Evolutionary conservation across 495 filamentous ascomycete genomes (phyloP).

Genomic region (Tuber calosporum): DNA sequence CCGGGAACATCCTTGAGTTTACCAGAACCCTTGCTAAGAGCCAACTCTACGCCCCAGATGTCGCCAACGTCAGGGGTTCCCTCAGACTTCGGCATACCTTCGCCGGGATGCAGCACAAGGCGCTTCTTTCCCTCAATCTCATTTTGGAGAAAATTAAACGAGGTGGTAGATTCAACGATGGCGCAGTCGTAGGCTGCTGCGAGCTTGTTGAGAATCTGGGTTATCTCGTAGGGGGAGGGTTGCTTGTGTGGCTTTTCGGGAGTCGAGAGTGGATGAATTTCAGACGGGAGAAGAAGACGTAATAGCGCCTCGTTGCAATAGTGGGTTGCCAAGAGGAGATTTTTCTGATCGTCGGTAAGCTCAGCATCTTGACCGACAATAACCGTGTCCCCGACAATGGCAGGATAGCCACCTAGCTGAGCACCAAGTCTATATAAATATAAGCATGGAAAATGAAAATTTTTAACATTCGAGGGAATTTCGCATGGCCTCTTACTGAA

Average conservation of each 20-base stretch:
- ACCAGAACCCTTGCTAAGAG: constrained; percentile 79
- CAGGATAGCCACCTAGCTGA: constrained; percentile 94
- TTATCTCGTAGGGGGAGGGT: constrained; percentile 75
- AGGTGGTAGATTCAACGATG: constrained; percentile 93
- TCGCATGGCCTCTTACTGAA: constrained; percentile 51
- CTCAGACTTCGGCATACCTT: constrained; percentile 77
- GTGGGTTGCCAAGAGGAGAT: constrained; percentile 82
- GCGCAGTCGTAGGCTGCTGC: constrained; percentile 85
- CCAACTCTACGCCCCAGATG: constrained; percentile 96
- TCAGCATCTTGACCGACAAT: constrained; percentile 48
- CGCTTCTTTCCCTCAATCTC: constrained; percentile 98
- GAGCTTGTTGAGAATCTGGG: constrained; percentile 79
- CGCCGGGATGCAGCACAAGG: constrained; percentile 83
- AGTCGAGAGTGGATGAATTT: constrained; percentile 68
- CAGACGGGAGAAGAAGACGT: constrained; percentile 81
- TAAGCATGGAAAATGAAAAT: background rate
- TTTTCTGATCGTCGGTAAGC: constrained; percentile 59
- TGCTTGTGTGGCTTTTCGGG: constrained; percentile 70
- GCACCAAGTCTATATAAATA: constrained; percentile 58
- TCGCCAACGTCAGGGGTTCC: constrained; percentile 85
- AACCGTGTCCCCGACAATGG: constrained; percentile 91
- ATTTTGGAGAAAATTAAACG: constrained; percentile 89
- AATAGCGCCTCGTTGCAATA: constrained; percentile 94
- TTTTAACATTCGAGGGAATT: background rate
- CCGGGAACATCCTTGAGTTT: constrained; percentile 79